phyloP scores from a whole-genome alignment of 179 eudicot species.

The Gypsophila paniculata region DNA sequence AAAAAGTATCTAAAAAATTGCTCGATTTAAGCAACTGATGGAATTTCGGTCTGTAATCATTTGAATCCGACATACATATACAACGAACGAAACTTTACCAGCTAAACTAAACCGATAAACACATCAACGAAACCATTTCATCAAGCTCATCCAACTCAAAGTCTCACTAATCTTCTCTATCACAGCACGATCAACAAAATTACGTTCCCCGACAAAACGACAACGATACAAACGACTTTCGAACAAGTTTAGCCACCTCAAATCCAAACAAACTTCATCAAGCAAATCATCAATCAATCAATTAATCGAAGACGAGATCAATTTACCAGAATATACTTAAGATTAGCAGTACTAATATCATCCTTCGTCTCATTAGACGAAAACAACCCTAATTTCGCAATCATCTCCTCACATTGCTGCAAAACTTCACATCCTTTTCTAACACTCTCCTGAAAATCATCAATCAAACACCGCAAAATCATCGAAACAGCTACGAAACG shows the following conservation, averaged over 20 bases:
- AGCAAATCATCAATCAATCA: background rate
- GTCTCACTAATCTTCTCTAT: background rate
- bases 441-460: slow-evolving; percentile 48
- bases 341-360: slow-evolving; percentile 84
- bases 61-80: background rate
- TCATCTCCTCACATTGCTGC: slow-evolving; percentile 76
- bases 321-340: slow-evolving; percentile 82
- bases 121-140: background rate
- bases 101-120: background rate
- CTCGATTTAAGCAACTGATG: background rate
- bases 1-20: too few species aligned
- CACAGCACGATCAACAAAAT: too few species aligned
- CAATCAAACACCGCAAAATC: too few species aligned
- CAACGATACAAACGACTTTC: background rate
- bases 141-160: slow-evolving; percentile 1
- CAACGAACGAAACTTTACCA: background rate
- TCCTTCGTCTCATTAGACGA: slow-evolving; percentile 86
- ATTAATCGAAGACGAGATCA: background rate
- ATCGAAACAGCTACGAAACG: too few species aligned
- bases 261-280: too few species aligned
- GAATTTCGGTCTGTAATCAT: background rate
- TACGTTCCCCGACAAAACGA: too few species aligned
- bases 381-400: slow-evolving; percentile 72
- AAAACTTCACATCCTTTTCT: slow-evolving; percentile 68
- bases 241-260: slow-evolving; percentile 13